Percentiles rank a stretch among this genome's conserved stretches.
Evolutionary conservation across 1,139 yeast species (phyloP).

Genomic region (Casaregolazyma suthepensis): DNA sequence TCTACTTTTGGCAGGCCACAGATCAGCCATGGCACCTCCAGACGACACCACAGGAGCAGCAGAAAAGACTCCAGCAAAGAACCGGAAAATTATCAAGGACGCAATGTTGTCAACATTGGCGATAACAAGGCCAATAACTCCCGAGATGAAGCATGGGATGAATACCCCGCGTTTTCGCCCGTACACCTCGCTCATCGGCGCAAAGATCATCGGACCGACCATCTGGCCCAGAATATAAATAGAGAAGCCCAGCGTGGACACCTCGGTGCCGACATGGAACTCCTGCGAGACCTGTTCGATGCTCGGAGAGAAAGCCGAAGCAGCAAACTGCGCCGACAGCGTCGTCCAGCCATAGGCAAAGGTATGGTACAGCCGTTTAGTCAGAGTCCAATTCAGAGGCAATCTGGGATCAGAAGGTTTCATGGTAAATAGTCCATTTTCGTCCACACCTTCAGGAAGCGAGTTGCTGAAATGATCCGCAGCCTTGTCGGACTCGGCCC

Average conservation of each 20-base stretch:
- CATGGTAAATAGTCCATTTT: neutral
- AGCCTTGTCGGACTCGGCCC: neutral
- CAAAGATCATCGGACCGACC: slow-evolving; percentile 2
- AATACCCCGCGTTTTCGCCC: slow-evolving; percentile 5
- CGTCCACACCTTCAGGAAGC: neutral
- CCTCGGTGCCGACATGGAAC: slow-evolving; percentile 53
- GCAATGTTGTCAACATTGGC: slow-evolving; percentile 69
- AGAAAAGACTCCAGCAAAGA: slow-evolving; percentile 69
- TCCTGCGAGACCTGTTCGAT: slow-evolving; percentile 40
- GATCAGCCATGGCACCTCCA: slow-evolving; percentile 78
- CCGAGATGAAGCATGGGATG: slow-evolving; percentile 14
- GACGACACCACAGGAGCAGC: slow-evolving; percentile 76
- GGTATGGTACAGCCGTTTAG: slow-evolving; percentile 36
- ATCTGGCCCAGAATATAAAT: slow-evolving; percentile 69
- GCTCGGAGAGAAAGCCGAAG: slow-evolving; percentile 40
- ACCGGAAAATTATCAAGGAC: slow-evolving; percentile 64
- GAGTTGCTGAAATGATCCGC: neutral
- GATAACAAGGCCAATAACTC: slow-evolving; percentile 58
- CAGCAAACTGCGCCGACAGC: slow-evolving; percentile 41
- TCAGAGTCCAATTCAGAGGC: slow-evolving; percentile 36
- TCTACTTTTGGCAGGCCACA: slow-evolving; percentile 54
- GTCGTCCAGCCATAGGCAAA: slow-evolving; percentile 39
- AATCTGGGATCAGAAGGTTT: slow-evolving; percentile 16
- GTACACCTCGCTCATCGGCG: slow-evolving; percentile 8
- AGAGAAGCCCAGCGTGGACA: slow-evolving; percentile 56